Evolutionary conservation across 2,329 filamentous ascomycete genomes (phyloP), one percentile per base, ranked within the genome.

Genomic region (Corynespora cassiicola): DNA sequence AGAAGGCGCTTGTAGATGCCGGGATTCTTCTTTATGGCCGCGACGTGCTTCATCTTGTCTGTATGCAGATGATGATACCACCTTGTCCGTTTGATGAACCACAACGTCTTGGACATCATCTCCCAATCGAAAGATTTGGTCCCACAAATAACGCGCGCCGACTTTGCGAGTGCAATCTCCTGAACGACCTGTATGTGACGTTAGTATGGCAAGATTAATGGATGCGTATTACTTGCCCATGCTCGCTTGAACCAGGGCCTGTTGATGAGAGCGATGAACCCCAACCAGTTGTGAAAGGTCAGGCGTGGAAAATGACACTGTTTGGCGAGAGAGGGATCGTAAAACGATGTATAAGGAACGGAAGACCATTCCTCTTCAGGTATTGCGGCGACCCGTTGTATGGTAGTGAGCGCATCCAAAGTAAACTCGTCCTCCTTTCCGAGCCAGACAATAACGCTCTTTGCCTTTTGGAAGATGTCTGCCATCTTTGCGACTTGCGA

Each of bases 391-490:
- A 59, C 42, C 12, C 27, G 45, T 7, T 40, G 37, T 22, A 64
- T 52, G 2, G 46, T 52, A 2, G 39, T 35, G 5, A 60, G 23
- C 29, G 52, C 53, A 40, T 64, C 58, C 14, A 41, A 24, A 1
- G 54, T 57, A 22, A 49, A 54, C 11, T 53, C 49, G 36, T 59
- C 54, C 33, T 61, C 58, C 18, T 58, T 53, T 17, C 60, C 63
- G 8, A 66, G 44, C 62, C 61, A 66, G 4, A 63, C 52, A 12
- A 65, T 45, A 11, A 62, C 55, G 17, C 49, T 47, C 12, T 50
- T 28, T 7, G 61, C 56, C 37, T 32, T 39, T 27, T 43, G 43
- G 38, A 59, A 65, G 17, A 65, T 61, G 9, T 54, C 44, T 3
- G 51, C 58, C 61, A 66, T 66, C 12, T 44, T 48, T 12, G 54